Evolutionary conservation across 495 filamentous ascomycete genomes (phyloP).

Genomic region (Glonium stellatum): DNA sequence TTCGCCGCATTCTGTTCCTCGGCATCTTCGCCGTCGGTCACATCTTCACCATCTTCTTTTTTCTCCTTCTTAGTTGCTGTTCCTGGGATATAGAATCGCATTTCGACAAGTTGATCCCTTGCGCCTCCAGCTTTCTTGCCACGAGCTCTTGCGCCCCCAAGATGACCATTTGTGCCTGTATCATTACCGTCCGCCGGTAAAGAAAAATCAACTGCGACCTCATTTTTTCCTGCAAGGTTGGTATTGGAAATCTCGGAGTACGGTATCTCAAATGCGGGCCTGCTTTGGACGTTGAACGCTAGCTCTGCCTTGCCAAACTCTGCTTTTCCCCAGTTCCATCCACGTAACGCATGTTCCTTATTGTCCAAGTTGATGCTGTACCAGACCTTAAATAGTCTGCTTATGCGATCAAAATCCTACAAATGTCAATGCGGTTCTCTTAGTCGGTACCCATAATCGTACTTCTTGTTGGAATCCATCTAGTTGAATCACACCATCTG

Average conservation of each 20-base stretch:
- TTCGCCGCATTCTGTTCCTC: conserved; percentile 70
- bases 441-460: neutral
- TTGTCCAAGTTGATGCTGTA: conserved; percentile 88
- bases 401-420: conserved; percentile 81
- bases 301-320: conserved; percentile 95
- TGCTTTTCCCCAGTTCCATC: conserved; percentile 99
- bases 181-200: conserved; percentile 57
- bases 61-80: conserved; percentile 75
- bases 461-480: conserved; percentile 95
- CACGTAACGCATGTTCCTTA: conserved; percentile 87
- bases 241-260: conserved; percentile 98
- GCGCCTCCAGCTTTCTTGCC: conserved; percentile 85
- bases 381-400: conserved; percentile 90
- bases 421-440: conserved; percentile 4
- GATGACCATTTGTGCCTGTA: conserved; percentile 63
- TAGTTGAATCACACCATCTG: conserved; percentile 79
- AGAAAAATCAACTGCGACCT: conserved; percentile 92
- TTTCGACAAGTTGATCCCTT: conserved; percentile 89
- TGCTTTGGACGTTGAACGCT: conserved; percentile 92
- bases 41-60: conserved; percentile 40
- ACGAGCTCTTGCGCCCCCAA: conserved; percentile 69
- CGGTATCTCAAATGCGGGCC: conserved; percentile 94
- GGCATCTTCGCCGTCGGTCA: conserved; percentile 45
- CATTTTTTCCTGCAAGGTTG: conserved; percentile 94
- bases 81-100: conserved; percentile 98